Evolutionary conservation across 2,329 filamentous ascomycete genomes (phyloP).

Genomic region (Paracamarosporium sp.): DNA sequence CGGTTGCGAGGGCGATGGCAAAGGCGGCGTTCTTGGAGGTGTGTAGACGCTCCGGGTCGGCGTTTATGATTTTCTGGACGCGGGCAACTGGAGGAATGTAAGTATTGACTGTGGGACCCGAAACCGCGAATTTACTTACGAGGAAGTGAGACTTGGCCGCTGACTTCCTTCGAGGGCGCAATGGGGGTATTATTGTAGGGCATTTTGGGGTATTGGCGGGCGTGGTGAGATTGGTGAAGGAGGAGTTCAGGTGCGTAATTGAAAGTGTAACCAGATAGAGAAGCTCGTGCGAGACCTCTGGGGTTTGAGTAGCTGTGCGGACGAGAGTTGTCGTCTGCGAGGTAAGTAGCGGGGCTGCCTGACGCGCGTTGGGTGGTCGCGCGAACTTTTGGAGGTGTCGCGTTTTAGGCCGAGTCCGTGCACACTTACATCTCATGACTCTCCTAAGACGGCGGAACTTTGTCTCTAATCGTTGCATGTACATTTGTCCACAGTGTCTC

Average conservation of each 20-base stretch:
- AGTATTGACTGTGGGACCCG: slow-evolving; percentile 1
- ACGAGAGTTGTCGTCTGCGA: neutral
- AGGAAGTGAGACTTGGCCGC: slow-evolving; percentile 83
- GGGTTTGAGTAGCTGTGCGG: neutral
- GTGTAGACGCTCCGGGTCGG: slow-evolving; percentile 79
- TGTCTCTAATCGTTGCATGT: too few species aligned
- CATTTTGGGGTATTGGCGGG: slow-evolving; percentile 59
- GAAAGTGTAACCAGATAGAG: neutral
- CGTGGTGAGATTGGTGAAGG: neutral
- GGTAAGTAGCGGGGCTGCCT: neutral
- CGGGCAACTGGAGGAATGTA: slow-evolving; percentile 71
- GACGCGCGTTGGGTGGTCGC: slow-evolving; percentile 4
- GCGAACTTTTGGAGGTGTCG: slow-evolving; percentile 1
- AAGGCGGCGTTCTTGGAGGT: slow-evolving; percentile 94
- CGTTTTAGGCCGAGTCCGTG: neutral
- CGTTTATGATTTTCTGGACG: slow-evolving; percentile 92
- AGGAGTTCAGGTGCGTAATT: neutral
- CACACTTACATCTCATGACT: neutral
- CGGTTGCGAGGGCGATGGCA: slow-evolving; percentile 89
- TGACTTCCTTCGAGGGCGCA: slow-evolving; percentile 79
- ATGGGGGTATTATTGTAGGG: slow-evolving; percentile 90
- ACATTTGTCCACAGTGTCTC: too few species aligned
- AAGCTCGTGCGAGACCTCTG: neutral
- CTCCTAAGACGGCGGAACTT: too few species aligned
- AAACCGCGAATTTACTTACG: slow-evolving; percentile 60